Evolutionary conservation across 129 eudicot species (phyloP), one percentile per base, ranked within the genome.

Genomic region (Chrysanthemum seticuspe): DNA sequence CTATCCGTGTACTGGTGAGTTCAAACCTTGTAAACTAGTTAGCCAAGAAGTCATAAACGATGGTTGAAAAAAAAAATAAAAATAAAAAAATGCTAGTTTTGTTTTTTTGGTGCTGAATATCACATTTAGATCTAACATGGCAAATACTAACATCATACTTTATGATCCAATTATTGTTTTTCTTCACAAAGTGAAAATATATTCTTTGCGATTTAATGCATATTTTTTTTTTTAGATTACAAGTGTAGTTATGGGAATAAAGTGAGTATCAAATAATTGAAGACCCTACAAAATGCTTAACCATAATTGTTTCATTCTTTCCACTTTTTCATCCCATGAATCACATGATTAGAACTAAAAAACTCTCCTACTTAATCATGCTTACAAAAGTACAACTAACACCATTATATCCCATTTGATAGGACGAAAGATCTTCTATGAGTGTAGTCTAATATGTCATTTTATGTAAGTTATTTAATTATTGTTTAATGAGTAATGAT

Each of bases 221-320:
- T 78, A 54, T 36, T 8, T 0, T 72, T 65, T 45, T 71, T 71
- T 78, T 56, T 61, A 47, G 65, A 67, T 78, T 78, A 48, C 68
- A 72, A 25, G 78, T 78, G 69, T 68, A 63, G 62, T 65, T 65
- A 74, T 48, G 48, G 76, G 72, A 31, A 78, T 55, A 78, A 78
- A 65, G 82, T 18, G 78, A 78, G 62, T 55, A 45, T 71, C 74
- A 72, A 78, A 78, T 78, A 78, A 72, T 78, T 72, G 82, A 78
- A 65, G 73, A 65, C 82, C 82, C 82, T 72, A 78, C 78, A 64
- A 64, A 78, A 71, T 45, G 62, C 44, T 78, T 56, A 66, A 72
- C 54, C 65, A 64, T 21, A 69, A 59, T 58, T 71, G 21, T 71
- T 56, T 71, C 82, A 71, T 78, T 78, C 78, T 78, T 63, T 78